Conservation (phyloP, 345 rosid species). For the Erodium maritimum region DNA sequence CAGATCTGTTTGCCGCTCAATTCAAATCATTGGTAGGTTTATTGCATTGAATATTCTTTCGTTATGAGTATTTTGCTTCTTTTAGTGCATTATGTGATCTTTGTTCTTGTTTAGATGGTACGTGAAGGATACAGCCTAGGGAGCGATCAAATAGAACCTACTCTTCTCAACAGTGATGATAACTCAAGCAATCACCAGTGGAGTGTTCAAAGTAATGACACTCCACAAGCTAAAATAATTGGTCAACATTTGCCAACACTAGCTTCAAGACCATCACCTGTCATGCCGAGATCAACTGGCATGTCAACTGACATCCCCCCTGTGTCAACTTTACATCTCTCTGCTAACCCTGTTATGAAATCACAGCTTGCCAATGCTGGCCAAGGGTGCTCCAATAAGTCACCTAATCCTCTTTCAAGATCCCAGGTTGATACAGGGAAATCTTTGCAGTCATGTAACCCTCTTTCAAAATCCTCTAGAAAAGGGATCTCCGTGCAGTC, state of each 20-base stretch:
- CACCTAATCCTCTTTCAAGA: background rate
- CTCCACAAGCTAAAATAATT: background rate
- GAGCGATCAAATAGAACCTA: constrained; percentile 3
- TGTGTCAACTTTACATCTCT: background rate
- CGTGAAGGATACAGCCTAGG: constrained; percentile 11
- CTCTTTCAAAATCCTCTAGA: too few relatives aligned
- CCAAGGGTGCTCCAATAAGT: background rate
- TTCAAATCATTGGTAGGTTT: constrained; percentile 16
- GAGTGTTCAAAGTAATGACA: background rate
- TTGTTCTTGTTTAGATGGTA: constrained; percentile 8
- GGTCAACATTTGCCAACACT: constrained; percentile 1
- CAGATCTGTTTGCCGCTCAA: constrained; percentile 12
- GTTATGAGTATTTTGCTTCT: background rate
- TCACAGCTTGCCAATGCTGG: background rate
- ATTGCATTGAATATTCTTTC: background rate
- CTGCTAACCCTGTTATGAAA: background rate
- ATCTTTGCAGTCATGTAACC: background rate
- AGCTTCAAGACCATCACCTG: background rate
- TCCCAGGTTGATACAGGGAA: background rate
- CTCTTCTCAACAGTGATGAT: background rate
- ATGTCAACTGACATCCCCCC: background rate
- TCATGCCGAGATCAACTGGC: background rate
- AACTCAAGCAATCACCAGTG: background rate
- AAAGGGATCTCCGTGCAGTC: too few relatives aligned
- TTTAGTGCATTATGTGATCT: background rate